phyloP scores from a whole-genome alignment of 2,329 filamentous ascomycete species.

The Penicillium sp. region DNA sequence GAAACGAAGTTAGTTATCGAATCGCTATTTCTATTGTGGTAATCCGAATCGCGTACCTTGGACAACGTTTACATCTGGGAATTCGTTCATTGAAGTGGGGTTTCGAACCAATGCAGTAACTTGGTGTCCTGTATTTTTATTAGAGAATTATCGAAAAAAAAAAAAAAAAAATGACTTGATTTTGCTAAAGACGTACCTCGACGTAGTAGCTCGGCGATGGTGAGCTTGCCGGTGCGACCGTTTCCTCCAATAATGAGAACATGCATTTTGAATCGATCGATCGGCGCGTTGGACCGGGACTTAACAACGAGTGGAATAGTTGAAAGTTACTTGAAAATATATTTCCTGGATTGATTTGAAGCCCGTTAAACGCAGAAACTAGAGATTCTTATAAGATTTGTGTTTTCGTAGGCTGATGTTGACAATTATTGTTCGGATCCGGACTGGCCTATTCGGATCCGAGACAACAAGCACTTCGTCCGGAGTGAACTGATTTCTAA shows the following conservation, averaged over 20 bases:
- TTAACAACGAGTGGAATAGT: too few relatives aligned
- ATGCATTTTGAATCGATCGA: conserved; percentile 17
- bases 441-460: not conserved
- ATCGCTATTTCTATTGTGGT: not conserved
- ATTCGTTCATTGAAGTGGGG: conserved; percentile 27
- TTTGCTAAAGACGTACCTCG: conserved; percentile 24
- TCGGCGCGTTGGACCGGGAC: too few relatives aligned
- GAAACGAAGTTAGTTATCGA: not conserved
- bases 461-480: not conserved
- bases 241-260: conserved; percentile 51
- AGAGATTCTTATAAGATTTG: not conserved
- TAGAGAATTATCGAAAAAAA: not conserved
- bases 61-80: conserved; percentile 21
- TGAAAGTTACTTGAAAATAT: not conserved
- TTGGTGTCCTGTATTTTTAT: conserved; percentile 32
- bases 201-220: conserved; percentile 45
- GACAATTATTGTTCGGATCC: not conserved
- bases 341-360: not conserved
- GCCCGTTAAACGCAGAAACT: not conserved
- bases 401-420: not conserved
- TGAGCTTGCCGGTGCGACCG: conserved; percentile 50
- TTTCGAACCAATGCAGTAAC: conserved; percentile 47
- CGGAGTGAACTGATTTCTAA: too few relatives aligned
- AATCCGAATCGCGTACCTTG: conserved; percentile 17
- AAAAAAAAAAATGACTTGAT: not conserved